These are phyloP conservation scores for Isabelozyma gotoi DNA, from an alignment of 805 yeast genomes.

Conservation along the genomic window DNA sequence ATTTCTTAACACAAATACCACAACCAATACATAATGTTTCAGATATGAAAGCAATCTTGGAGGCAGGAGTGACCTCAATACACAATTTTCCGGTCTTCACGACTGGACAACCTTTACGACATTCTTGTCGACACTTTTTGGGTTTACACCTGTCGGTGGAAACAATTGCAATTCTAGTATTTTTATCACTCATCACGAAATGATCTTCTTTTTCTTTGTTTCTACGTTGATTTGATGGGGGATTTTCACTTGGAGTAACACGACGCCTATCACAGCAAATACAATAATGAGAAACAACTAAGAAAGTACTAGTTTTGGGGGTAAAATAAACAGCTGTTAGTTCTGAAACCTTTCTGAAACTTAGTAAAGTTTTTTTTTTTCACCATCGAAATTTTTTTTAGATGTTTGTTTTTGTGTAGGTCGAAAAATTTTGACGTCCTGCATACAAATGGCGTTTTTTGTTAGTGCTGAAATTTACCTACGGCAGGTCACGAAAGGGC, in stretches of 20 bases:
- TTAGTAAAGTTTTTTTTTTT: slow-evolving; percentile 4
- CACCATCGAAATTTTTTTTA: not conserved
- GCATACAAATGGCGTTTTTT: not conserved
- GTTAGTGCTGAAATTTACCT: slow-evolving; percentile 17
- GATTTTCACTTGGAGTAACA: not conserved
- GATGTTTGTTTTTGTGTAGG: not conserved
- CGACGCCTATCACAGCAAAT: slow-evolving; percentile 8
- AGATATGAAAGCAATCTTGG: slow-evolving; percentile 91
- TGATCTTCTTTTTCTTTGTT: slow-evolving; percentile 9
- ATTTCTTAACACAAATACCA: slow-evolving; percentile 98
- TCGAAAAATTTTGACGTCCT: slow-evolving; percentile 1
- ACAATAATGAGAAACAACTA: not conserved
- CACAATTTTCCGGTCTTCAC: slow-evolving; percentile 97
- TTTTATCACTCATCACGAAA: slow-evolving; percentile 32
- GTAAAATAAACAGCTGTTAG: not conserved
- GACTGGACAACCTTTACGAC: slow-evolving; percentile 95
- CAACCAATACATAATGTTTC: slow-evolving; percentile 97
- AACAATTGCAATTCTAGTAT: slow-evolving; percentile 93
- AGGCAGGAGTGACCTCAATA: slow-evolving; percentile 90
- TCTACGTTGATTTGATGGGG: not conserved
- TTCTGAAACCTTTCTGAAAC: not conserved
- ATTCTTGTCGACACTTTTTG: slow-evolving; percentile 97
- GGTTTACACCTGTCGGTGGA: slow-evolving; percentile 95
- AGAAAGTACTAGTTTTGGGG: not conserved
- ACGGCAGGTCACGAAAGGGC: not conserved